These are phyloP conservation scores for Neobulgaria alba DNA, from an alignment of 2,329 filamentous ascomycete genomes.

Conservation along the genomic window DNA sequence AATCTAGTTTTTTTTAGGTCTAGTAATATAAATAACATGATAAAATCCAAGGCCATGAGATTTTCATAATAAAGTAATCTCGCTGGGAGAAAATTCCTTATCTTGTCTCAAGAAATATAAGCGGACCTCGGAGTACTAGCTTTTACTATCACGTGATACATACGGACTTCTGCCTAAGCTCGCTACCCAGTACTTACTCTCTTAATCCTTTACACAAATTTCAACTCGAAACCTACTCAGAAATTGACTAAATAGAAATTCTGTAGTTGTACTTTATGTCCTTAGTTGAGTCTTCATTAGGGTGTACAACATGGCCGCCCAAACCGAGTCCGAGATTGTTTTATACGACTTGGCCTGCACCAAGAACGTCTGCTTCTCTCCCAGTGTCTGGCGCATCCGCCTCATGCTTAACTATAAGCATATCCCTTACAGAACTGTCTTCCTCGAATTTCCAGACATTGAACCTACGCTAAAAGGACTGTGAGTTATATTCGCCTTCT, in stretches of 20 bases:
- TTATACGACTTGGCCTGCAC: conserved; percentile 35
- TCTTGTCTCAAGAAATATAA: too few relatives aligned
- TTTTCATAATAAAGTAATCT: too few relatives aligned
- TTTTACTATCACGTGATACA: not conserved
- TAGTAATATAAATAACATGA: too few relatives aligned
- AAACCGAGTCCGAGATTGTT: conserved; percentile 30
- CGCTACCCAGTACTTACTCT: not conserved
- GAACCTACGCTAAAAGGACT: conserved; percentile 33
- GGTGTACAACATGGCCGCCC: conserved; percentile 19
- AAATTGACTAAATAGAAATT: not conserved
- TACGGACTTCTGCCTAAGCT: not conserved
- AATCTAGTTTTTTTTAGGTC: too few relatives aligned
- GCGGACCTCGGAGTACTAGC: too few relatives aligned
- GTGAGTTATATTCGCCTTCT: conserved; percentile 23
- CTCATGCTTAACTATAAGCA: conserved; percentile 37
- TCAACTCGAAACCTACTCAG: not conserved
- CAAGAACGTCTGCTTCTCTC: conserved; percentile 35
- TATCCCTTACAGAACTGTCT: conserved; percentile 34
- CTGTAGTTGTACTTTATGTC: not conserved
- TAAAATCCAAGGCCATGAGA: too few relatives aligned
- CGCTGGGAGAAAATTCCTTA: too few relatives aligned
- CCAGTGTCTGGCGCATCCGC: conserved; percentile 35
- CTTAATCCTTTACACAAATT: not conserved
- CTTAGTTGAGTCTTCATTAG: conserved; percentile 7
- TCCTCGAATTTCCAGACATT: conserved; percentile 36